Evolutionary conservation across 164 flowering plant genomes (phyloP), one percentile per base, ranked within the genome.

Genomic region (Buxus sempervirens): DNA sequence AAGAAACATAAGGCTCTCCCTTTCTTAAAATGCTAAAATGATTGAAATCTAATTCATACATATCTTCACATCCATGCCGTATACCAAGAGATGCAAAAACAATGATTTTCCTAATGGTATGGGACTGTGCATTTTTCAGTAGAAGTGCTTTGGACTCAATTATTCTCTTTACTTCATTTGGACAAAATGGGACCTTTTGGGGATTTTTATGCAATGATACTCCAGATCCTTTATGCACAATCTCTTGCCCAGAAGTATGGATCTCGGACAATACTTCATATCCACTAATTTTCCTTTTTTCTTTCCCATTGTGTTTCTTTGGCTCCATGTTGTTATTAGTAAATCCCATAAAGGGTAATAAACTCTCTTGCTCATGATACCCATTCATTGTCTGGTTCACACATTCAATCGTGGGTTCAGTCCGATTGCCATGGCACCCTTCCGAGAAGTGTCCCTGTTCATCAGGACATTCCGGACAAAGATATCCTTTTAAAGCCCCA

Each of bases 21-120:
- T 85, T 82, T 64, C 74, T 72, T 22, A 85, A 68, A 73, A 85
- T 80, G 57, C 71, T 80, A 49, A 85, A 83, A 57, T 83, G 87
- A 58, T 75, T 80, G 81, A 82, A 85, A 71, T 85, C 83, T 62
- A 85, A 72, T 60, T 85, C 89, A 66, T 85, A 80, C 77, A 83
- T 74, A 72, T 83, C 89, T 71, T 85, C 89, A 73, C 89, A 82
- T 10, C 89, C 89, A 76, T 83, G 87, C 67, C 83, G 76, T 65
- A 79, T 80, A 27, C 89, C 87, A 48, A 85, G 83, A 63, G 83
- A 79, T 59, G 89, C 82, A 71, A 85, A 85, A 62, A 85, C 84
- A 32, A 85, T 72, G 62, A 85, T 85, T 65, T 85, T 85, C 60
- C 89, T 81, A 21, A 85, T 77, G 49, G 85, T 83, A 61, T 85